Evolutionary conservation across 2,329 filamentous ascomycete genomes (phyloP).

Genomic region (Ascocoryne sarcoides): DNA sequence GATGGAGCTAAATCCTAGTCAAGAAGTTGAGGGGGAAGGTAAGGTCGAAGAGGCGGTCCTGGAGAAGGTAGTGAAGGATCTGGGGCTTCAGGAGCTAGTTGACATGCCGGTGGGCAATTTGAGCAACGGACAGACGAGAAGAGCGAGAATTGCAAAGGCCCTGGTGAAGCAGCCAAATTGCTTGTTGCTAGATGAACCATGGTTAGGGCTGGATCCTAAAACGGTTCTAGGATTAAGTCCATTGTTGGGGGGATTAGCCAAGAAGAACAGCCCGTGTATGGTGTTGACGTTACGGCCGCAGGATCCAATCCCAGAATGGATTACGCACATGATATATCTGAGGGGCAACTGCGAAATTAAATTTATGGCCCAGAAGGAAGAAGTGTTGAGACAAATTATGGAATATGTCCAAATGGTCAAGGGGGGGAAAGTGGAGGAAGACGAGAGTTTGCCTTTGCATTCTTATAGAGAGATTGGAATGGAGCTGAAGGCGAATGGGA

Average conservation of each 20-base stretch:
- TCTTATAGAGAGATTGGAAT: conserved; percentile 24
- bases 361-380: conserved; percentile 54
- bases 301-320: conserved; percentile 82
- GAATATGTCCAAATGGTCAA: conserved; percentile 35
- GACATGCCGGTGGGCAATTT: conserved; percentile 80
- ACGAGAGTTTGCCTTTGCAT: conserved; percentile 15
- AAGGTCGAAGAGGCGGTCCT: conserved; percentile 45
- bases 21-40: conserved; percentile 40
- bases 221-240: conserved; percentile 64
- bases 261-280: conserved; percentile 58
- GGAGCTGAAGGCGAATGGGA: conserved; percentile 22
- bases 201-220: conserved; percentile 89
- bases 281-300: conserved; percentile 75
- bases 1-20: conserved; percentile 70
- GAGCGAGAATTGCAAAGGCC: conserved; percentile 81
- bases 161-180: conserved; percentile 72
- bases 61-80: conserved; percentile 55
- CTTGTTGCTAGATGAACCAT: conserved; percentile 83
- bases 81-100: conserved; percentile 61
- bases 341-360: conserved; percentile 57
- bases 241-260: conserved; percentile 60
- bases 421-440: conserved; percentile 3
- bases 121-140: conserved; percentile 85
- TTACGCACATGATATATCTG: conserved; percentile 73
- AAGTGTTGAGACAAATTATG: conserved; percentile 48